Evolutionary conservation across 768 basidiomycete genomes (phyloP).

Genomic region (Trametes villosa): DNA sequence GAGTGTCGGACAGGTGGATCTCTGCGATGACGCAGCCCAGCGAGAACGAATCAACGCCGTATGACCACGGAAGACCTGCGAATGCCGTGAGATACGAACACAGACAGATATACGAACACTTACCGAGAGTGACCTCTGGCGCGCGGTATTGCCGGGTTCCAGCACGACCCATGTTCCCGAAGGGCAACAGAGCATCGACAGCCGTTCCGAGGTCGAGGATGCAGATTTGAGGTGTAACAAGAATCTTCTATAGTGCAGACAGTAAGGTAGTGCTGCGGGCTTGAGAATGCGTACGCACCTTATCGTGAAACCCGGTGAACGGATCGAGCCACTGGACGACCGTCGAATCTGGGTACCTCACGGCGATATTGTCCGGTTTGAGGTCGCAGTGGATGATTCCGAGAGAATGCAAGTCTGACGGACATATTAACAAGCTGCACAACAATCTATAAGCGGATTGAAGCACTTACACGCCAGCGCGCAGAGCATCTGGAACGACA

Average conservation of each 20-base stretch:
- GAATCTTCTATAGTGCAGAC: background rate
- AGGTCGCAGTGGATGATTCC: background rate
- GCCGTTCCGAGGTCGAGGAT: background rate
- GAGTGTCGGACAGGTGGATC: background rate
- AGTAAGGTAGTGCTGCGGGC: too few species aligned
- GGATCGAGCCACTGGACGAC: background rate
- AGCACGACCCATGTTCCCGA: background rate
- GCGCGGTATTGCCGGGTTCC: background rate
- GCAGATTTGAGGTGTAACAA: background rate
- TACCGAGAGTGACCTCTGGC: background rate
- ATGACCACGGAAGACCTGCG: background rate
- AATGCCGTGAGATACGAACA: background rate
- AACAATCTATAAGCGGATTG: background rate
- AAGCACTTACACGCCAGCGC: background rate
- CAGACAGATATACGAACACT: background rate
- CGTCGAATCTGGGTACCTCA: background rate
- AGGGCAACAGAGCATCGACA: background rate
- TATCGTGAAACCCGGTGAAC: background rate
- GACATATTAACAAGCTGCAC: background rate
- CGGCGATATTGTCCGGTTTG: background rate
- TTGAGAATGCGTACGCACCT: too few species aligned
- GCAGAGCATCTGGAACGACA: background rate
- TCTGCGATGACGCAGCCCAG: background rate
- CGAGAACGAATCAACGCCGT: background rate
- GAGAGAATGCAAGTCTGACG: background rate